Conservation (phyloP, 176 grass and related monocot species). For the Aegilops tauschii region DNA sequence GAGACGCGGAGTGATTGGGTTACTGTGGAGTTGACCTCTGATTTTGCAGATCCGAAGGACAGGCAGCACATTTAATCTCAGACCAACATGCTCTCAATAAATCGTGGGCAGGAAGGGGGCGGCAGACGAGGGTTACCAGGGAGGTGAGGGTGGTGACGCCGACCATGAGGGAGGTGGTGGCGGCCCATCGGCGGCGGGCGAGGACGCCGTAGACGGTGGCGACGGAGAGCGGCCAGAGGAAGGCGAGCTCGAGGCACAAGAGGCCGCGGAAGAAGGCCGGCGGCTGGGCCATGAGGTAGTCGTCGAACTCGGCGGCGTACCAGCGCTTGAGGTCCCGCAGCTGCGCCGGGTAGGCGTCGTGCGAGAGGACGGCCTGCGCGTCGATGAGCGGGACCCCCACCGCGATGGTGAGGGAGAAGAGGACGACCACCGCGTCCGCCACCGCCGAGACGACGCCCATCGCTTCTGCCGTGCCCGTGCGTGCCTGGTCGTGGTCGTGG, state of each 20-base stretch:
- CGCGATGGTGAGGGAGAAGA: conserved; percentile 56
- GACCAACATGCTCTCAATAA: neutral
- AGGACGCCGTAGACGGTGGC: conserved; percentile 71
- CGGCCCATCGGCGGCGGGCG: conserved; percentile 51
- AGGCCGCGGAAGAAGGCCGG: conserved; percentile 65
- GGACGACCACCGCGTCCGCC: conserved; percentile 37
- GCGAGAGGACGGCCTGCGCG: conserved; percentile 49
- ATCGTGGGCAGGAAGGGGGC: neutral
- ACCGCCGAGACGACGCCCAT: conserved; percentile 57
- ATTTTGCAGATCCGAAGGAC: neutral
- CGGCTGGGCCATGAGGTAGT: conserved; percentile 61
- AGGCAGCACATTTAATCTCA: neutral
- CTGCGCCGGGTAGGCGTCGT: conserved; percentile 37
- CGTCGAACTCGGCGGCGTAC: conserved; percentile 58
- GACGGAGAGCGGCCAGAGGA: conserved; percentile 79
- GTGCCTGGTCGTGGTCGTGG: neutral
- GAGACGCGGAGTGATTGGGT: neutral
- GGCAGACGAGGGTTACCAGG: conserved; percentile 44
- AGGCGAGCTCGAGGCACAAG: conserved; percentile 56
- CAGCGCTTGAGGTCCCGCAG: conserved; percentile 55
- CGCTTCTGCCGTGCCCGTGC: neutral
- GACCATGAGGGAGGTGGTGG: conserved; percentile 77
- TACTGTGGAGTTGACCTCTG: neutral
- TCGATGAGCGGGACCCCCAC: conserved; percentile 58
- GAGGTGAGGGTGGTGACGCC: conserved; percentile 67